A percentile compares a stretch with the other conserved stretches of the same genome.
These are phyloP conservation scores for Apiotrichum mycotoxinovorans DNA, from an alignment of 1,284 basidiomycete genomes.

Conservation along the genomic window DNA sequence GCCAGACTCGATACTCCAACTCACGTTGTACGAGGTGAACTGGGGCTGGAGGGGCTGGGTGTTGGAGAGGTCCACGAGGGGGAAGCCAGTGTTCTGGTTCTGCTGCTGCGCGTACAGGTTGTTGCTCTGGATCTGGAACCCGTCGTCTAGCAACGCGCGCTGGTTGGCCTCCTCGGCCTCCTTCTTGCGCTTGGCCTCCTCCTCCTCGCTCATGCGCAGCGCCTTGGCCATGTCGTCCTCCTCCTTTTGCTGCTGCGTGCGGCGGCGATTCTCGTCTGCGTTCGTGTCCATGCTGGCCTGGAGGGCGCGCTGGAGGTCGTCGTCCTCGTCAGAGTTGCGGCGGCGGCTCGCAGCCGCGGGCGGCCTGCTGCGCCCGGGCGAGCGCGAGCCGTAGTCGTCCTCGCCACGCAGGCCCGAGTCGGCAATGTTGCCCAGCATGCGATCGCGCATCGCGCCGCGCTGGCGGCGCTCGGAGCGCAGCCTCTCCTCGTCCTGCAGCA, in stretches of 20 bases:
- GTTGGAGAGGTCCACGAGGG: constrained; percentile 61
- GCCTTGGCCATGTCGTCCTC: constrained; percentile 78
- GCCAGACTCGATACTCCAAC: constrained; percentile 6
- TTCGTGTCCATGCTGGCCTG: constrained; percentile 78
- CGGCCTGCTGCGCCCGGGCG: not conserved
- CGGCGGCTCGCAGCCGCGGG: constrained; percentile 2
- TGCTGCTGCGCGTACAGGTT: constrained; percentile 44
- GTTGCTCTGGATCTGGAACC: constrained; percentile 56
- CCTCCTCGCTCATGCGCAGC: constrained; percentile 78
- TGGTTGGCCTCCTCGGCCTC: constrained; percentile 73
- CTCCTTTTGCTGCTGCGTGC: constrained; percentile 46
- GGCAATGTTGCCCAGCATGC: constrained; percentile 69
- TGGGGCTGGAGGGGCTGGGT: constrained; percentile 59
- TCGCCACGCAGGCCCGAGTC: constrained; percentile 49
- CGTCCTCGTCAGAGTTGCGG: constrained; percentile 60
- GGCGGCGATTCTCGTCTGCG: constrained; percentile 67
- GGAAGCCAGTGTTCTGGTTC: constrained; percentile 48
- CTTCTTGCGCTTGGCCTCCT: constrained; percentile 67
- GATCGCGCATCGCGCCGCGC: constrained; percentile 88
- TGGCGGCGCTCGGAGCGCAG: constrained; percentile 76
- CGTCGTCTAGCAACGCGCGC: constrained; percentile 78
- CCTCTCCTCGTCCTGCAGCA: constrained; percentile 83
- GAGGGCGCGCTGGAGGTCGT: constrained; percentile 75
- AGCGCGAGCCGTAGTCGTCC: constrained; percentile 48
- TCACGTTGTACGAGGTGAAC: constrained; percentile 55